phyloP scores from a whole-genome alignment of 768 basidiomycete species.

The Trametes coccinea region DNA sequence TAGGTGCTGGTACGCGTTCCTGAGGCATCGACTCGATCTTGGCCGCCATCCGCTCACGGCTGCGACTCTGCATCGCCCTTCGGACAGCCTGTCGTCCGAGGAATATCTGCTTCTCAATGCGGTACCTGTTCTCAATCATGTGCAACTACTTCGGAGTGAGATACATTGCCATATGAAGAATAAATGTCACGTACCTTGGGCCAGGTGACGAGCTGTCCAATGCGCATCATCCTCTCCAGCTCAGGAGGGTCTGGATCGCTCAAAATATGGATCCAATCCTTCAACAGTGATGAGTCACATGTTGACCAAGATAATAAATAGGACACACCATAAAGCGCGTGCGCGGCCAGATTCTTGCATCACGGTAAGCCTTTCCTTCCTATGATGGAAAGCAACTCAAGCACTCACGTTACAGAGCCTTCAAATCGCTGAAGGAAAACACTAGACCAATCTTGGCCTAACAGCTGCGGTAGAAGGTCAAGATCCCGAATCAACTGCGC shows the following conservation, averaged over 20 bases:
- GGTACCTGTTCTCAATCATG: conserved; percentile 91
- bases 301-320: background rate
- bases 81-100: conserved; percentile 76
- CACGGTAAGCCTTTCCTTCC: background rate
- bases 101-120: conserved; percentile 80
- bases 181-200: conserved; percentile 64
- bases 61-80: conserved; percentile 43
- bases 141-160: conserved; percentile 58
- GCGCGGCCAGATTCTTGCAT: conserved; percentile 76
- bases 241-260: conserved; percentile 82
- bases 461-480: conserved; percentile 88
- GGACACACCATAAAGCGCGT: conserved; percentile 67
- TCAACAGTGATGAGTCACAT: background rate
- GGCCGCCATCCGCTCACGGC: conserved; percentile 24
- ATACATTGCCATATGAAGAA: background rate
- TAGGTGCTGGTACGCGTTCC: conserved; percentile 27
- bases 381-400: background rate
- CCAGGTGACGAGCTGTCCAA: conserved; percentile 93
- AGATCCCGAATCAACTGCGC: conserved; percentile 86
- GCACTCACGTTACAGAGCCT: conserved; percentile 77
- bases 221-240: conserved; percentile 81
- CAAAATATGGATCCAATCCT: conserved; percentile 85
- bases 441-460: conserved; percentile 95
- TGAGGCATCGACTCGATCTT: conserved; percentile 27
- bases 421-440: conserved; percentile 96